Evolutionary conservation across 2,329 filamentous ascomycete species (phyloP).

Genomic region (Fusarium pilosicola): DNA sequence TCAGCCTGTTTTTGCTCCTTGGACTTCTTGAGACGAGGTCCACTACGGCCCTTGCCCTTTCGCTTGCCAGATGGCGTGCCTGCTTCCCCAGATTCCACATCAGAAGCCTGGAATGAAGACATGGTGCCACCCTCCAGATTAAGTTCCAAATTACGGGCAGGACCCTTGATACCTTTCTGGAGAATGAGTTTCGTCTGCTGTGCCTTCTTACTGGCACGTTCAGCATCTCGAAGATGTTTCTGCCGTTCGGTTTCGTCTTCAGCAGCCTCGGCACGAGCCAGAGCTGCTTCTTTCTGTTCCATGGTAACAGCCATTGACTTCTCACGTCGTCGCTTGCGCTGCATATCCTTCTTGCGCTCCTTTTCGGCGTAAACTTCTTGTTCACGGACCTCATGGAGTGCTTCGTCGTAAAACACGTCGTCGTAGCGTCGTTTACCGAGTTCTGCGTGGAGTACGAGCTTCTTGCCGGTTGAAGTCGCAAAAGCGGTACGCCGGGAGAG

Average conservation of each 20-base stretch:
- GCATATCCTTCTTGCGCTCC: conserved; percentile 99
- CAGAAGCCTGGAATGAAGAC: conserved; percentile 81
- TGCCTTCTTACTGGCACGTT: conserved; percentile 91
- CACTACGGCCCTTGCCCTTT: conserved; percentile 64
- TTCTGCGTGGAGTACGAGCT: conserved; percentile 74
- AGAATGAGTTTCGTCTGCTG: conserved; percentile 89
- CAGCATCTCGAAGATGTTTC: conserved; percentile 84
- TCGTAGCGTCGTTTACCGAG: conserved; percentile 81
- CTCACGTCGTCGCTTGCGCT: conserved; percentile 92
- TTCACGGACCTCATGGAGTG: conserved; percentile 86
- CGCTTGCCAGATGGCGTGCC: conserved; percentile 48
- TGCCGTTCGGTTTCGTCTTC: conserved; percentile 84
- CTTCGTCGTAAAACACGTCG: conserved; percentile 79
- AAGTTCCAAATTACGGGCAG: conserved; percentile 74
- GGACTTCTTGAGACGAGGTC: conserved; percentile 86
- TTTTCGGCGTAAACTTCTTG: conserved; percentile 94
- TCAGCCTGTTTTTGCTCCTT: conserved; percentile 87
- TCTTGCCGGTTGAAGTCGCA: conserved; percentile 65
- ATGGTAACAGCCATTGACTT: conserved; percentile 95
- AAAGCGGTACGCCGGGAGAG: conserved; percentile 71
- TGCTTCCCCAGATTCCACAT: conserved; percentile 59
- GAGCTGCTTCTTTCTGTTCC: conserved; percentile 86
- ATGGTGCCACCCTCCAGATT: conserved; percentile 87
- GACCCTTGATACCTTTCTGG: conserved; percentile 86
- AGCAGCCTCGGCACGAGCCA: conserved; percentile 80